Percentiles rank a stretch among this genome's conserved stretches.
These are phyloP conservation scores for Phytophthora capsici DNA, from an alignment of 352 stramenopile genomes.

Conservation along the genomic window DNA sequence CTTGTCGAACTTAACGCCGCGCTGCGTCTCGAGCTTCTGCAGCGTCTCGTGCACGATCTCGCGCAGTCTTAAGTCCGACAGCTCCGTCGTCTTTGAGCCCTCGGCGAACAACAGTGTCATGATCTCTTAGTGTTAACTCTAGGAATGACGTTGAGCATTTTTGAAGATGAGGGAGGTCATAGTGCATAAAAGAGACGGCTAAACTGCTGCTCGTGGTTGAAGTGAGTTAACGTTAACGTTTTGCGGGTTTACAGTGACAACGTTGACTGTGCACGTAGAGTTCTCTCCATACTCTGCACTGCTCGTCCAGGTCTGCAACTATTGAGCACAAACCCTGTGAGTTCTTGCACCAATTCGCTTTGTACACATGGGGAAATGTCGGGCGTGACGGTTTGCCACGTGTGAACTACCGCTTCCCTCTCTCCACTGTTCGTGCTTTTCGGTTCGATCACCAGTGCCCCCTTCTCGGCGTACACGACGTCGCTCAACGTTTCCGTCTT, in stretches of 20 bases:
- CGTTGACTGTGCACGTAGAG: slow-evolving; percentile 22
- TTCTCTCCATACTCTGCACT: slow-evolving; percentile 50
- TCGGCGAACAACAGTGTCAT: slow-evolving; percentile 85
- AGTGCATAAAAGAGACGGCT: slow-evolving; percentile 18
- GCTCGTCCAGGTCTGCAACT: slow-evolving; percentile 34
- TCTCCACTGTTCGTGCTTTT: neutral
- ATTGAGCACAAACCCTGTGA: slow-evolving; percentile 44
- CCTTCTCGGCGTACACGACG: slow-evolving; percentile 58
- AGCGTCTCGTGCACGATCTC: slow-evolving; percentile 70
- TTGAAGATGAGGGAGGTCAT: slow-evolving; percentile 1
- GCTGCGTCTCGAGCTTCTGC: slow-evolving; percentile 63
- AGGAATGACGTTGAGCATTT: slow-evolving; percentile 11
- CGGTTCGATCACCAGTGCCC: slow-evolving; percentile 62
- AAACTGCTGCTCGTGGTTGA: slow-evolving; percentile 27
- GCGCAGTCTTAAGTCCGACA: slow-evolving; percentile 69
- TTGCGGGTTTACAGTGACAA: no score
- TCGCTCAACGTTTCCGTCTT: slow-evolving; percentile 42
- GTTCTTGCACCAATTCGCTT: slow-evolving; percentile 36
- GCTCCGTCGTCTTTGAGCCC: slow-evolving; percentile 62
- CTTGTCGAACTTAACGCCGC: slow-evolving; percentile 60
- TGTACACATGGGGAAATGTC: slow-evolving; percentile 5
- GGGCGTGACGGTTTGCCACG: slow-evolving; percentile 48
- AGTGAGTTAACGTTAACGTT: slow-evolving; percentile 1
- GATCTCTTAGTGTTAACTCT: slow-evolving; percentile 6
- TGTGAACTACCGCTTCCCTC: slow-evolving; percentile 39